Base-by-base conservation (phyloP, 2,329 filamentous ascomycete species). In the Venturia oleaginea region DNA sequence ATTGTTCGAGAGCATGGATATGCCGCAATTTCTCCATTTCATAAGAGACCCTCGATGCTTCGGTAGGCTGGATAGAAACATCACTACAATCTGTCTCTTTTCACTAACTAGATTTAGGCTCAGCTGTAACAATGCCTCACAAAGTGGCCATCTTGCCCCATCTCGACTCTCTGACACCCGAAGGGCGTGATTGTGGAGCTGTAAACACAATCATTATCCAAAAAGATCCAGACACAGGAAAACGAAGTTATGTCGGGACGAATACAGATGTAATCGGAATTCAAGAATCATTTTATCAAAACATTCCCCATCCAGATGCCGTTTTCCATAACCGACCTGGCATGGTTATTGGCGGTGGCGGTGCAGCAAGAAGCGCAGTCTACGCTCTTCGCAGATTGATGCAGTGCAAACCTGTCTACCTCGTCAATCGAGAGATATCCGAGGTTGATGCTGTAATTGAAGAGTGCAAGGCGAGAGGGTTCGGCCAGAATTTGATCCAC, bases 261-360 rank as follows among this genome's bases (percentile, higher is more conserved):
- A 93, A 94, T 77, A 93, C 90, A 4, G 90, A 94, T 75, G 89
- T 88, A 66, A 81, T 91, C 65, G 90, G 90, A 37, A 87, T 93
- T 67, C 83, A 88, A 27, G 88, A 92, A 71, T 84, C 87, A 4
- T 89, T 93, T 69, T 75, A 76, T 67, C 71, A 77, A 40, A 79
- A 79, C 66, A 70, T 79, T 13, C 59, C 75, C 6, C 70, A 78
- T 62, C 75, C 81, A 17, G 77, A 79, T 10, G 67, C 72, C 17
- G 72, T 77, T 55, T 84, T 85, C 71, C 80, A 83, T 69, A 79
- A 80, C 66, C 81, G 83, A 38, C 88, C 89, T 0, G 90, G 83
- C 1, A 80, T 93, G 66, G 85, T 93, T 22, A 81, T 93, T 59
- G 90, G 90, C 37, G 89, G 89, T 3, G 90, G 90, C 37, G 90